Base-by-base conservation (phyloP, 208 protist species). In the Jaenimonas drosophilae region DNA sequence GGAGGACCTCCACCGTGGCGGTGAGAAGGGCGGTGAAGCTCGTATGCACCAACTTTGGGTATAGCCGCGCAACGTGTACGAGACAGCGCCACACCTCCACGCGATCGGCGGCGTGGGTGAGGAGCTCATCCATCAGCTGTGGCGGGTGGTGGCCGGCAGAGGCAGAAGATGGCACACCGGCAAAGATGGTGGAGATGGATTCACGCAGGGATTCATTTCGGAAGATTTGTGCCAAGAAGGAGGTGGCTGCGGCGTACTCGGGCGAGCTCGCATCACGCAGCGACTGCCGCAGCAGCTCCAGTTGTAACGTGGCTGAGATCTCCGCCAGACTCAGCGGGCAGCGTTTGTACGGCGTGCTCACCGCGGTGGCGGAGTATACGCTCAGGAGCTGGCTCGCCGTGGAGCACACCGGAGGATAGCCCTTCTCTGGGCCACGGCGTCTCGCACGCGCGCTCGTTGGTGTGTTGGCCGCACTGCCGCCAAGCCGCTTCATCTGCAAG, bases 1-100 rank as follows among this genome's bases (percentile, higher is more conserved):
- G 23, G 11, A 77, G 57, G 17, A 85, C 32, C 14, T 52, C 29
- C 14, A 39, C 31, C 0, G 80, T 80, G 16, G 69, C 69, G 0
- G 23, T 32, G 31, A 86, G 49, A 9, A 82, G 59, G n/a, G 20
- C 14, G 0, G 50, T 34, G 34, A 90, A 90, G 49, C 78, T 59
- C 19, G 25, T 26, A n/a, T 69, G 64, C 4, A 90, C 59, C 20
- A 85, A 54, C 26, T 34, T 47, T 14, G 82, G 77, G 49, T 84
- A 74, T 14, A 83, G 48, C 16, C 74, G 76, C 7, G 82, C 59
- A 14, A 88, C 62, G 16, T 85, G 82, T 20, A 76, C 64, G 39
- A 83, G 44, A 60, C 82, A 87, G 19, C 63, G 52, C 78, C 82
- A 91, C 46, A 85, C 70, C 59, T 84, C 70, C 12, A 70, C 62